Conservation (phyloP, 306 rosid genomes). For the Rosa chinensis region DNA sequence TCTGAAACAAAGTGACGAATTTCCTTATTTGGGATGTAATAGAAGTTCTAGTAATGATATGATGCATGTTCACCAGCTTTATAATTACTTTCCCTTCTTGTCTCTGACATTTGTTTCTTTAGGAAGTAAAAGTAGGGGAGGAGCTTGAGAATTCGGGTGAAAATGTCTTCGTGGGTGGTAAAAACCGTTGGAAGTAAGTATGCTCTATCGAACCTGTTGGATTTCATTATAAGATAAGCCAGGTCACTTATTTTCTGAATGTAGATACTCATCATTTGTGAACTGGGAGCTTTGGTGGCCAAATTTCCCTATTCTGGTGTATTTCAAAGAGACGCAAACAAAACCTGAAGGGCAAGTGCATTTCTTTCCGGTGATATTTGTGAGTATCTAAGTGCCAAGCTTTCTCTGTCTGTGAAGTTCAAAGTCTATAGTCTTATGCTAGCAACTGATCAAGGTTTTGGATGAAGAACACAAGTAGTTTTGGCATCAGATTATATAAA, state of each 20-base stretch:
- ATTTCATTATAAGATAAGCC: conserved; percentile 7
- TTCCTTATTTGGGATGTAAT: background rate
- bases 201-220: background rate
- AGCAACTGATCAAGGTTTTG: conserved; percentile 4
- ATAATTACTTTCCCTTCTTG: background rate
- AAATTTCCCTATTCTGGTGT: conserved; percentile 83
- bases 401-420: background rate
- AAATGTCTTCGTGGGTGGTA: conserved; percentile 89
- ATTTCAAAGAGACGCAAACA: conserved; percentile 91
- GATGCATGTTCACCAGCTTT: background rate
- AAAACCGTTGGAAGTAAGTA: conserved; percentile 96
- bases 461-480: background rate
- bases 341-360: conserved; percentile 96
- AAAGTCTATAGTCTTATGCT: background rate
- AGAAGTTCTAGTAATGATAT: background rate
- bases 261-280: conserved; percentile 83
- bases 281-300: conserved; percentile 99
- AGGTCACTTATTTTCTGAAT: conserved; percentile 28
- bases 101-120: conserved; percentile 23
- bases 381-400: conserved; percentile 38
- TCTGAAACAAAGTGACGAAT: background rate
- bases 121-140: conserved; percentile 93
- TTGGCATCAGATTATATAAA: background rate
- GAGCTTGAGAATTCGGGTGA: conserved; percentile 87
- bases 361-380: conserved; percentile 92